phyloP scores from a whole-genome alignment of 2,329 filamentous ascomycete species.

The Calonectria leucothoes region DNA sequence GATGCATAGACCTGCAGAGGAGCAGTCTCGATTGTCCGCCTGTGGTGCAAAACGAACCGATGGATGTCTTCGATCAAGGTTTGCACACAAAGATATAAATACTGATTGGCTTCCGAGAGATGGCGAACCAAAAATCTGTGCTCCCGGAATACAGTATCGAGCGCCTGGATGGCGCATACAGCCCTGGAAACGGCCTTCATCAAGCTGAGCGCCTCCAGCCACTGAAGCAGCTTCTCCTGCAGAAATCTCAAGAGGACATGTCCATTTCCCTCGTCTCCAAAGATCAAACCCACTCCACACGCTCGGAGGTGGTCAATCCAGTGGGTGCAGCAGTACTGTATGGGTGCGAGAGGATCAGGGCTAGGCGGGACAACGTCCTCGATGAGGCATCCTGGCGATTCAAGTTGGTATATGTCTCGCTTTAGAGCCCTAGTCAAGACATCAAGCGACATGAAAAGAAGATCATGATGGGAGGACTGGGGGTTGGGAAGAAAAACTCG shows the following conservation, averaged over 20 bases:
- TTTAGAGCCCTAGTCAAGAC: conserved; percentile 43
- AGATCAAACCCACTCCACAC: neutral
- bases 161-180: neutral
- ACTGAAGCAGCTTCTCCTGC: neutral
- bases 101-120: neutral
- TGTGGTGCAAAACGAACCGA: neutral
- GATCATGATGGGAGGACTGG: conserved; percentile 41
- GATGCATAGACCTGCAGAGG: conserved; percentile 16
- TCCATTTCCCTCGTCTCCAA: neutral
- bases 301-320: conserved; percentile 34
- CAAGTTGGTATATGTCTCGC: conserved; percentile 51
- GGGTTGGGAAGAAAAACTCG: conserved; percentile 45
- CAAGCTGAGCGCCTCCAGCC: neutral
- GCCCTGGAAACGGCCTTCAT: neutral
- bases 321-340: conserved; percentile 34
- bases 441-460: conserved; percentile 50
- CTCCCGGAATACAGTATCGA: neutral
- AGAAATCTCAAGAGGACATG: neutral
- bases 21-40: neutral
- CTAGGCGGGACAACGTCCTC: conserved; percentile 17
- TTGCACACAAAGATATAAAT: neutral
- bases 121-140: neutral
- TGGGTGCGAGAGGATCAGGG: conserved; percentile 24
- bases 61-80: neutral
- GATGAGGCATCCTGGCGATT: conserved; percentile 16